Percentiles rank a stretch among this genome's conserved stretches.
Evolutionary conservation across 805 yeast species (phyloP).

Genomic region (Suhomyces sp.): DNA sequence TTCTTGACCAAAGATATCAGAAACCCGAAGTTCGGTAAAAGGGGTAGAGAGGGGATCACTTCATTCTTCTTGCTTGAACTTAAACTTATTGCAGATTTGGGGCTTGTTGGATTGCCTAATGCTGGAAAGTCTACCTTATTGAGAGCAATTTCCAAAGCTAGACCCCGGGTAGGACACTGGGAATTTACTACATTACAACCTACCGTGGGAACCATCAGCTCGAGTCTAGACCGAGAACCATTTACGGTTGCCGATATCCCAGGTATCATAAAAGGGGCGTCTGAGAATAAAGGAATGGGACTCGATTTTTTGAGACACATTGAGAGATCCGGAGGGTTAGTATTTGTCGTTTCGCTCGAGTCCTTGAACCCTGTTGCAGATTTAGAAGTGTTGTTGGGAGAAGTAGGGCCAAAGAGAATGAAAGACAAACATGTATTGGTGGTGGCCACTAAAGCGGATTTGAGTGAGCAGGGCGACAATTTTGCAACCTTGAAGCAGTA

Average conservation of each 20-base stretch:
- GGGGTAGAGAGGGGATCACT: constrained; percentile 70
- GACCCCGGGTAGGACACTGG: constrained; percentile 95
- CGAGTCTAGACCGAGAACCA: constrained; percentile 60
- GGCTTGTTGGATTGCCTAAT: constrained; percentile 92
- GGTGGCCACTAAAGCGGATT: constrained; percentile 93
- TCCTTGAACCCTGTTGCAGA: constrained; percentile 65
- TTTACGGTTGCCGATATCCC: constrained; percentile 98
- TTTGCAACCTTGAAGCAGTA: constrained; percentile 46
- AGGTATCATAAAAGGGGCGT: constrained; percentile 89
- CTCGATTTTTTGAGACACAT: constrained; percentile 88
- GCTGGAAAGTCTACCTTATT: constrained; percentile 93
- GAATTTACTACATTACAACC: constrained; percentile 94
- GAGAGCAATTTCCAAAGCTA: constrained; percentile 83
- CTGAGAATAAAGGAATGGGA: constrained; percentile 87
- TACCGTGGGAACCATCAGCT: constrained; percentile 79
- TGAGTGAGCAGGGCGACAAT: constrained; percentile 51
- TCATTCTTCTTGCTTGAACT: constrained; percentile 75
- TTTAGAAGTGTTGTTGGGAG: constrained; percentile 59
- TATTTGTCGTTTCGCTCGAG: constrained; percentile 81
- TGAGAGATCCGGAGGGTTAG: constrained; percentile 87
- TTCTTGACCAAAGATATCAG: constrained; percentile 80
- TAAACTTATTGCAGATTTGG: constrained; percentile 87
- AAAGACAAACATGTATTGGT: constrained; percentile 63
- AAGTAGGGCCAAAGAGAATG: constrained; percentile 67
- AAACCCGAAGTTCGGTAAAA: constrained; percentile 85